Evolutionary conservation across 106 monocot species (phyloP).

Genomic region (Acorus gramineus): DNA sequence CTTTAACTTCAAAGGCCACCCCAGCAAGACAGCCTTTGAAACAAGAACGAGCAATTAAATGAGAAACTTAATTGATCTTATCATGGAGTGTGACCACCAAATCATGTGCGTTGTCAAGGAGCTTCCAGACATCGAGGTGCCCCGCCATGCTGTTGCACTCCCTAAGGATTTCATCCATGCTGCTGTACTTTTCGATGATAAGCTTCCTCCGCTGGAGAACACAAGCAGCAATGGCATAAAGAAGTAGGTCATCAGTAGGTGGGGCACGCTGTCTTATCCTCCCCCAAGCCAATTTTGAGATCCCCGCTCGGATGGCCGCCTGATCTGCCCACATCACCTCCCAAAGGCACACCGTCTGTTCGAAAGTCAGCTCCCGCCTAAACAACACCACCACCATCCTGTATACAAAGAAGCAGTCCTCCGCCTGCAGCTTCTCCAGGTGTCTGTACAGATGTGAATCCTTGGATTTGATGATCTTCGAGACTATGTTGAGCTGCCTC

Average conservation of each 20-base stretch:
- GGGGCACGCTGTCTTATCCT: slow-evolving; percentile 52
- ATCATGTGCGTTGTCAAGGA: slow-evolving; percentile 85
- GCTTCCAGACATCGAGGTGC: slow-evolving; percentile 73
- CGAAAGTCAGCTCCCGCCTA: slow-evolving; percentile 68
- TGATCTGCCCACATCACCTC: slow-evolving; percentile 97
- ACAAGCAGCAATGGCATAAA: slow-evolving; percentile 88
- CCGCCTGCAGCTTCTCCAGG: slow-evolving; percentile 71
- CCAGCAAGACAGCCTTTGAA: too few relatives aligned
- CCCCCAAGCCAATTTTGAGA: slow-evolving; percentile 54
- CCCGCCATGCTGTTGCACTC: slow-evolving; percentile 76
- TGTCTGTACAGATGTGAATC: slow-evolving; percentile 64
- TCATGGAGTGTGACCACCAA: slow-evolving; percentile 66
- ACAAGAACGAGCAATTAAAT: too few relatives aligned
- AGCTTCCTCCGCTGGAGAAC: slow-evolving; percentile 72
- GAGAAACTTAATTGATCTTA: slow-evolving; percentile 19
- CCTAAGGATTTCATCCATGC: slow-evolving; percentile 80
- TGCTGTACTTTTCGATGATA: slow-evolving; percentile 70
- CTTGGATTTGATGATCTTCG: slow-evolving; percentile 71
- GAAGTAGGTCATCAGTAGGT: slow-evolving; percentile 59
- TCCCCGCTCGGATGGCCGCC: slow-evolving; percentile 62
- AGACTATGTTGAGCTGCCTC: slow-evolving; percentile 54
- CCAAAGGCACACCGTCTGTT: slow-evolving; percentile 79
- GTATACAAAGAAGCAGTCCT: slow-evolving; percentile 92
- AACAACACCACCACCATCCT: slow-evolving; percentile 91
- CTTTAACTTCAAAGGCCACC: too few relatives aligned